Evolutionary conservation across 2,329 filamentous ascomycete species (phyloP).

Genomic region (Rutstroemia sp.): DNA sequence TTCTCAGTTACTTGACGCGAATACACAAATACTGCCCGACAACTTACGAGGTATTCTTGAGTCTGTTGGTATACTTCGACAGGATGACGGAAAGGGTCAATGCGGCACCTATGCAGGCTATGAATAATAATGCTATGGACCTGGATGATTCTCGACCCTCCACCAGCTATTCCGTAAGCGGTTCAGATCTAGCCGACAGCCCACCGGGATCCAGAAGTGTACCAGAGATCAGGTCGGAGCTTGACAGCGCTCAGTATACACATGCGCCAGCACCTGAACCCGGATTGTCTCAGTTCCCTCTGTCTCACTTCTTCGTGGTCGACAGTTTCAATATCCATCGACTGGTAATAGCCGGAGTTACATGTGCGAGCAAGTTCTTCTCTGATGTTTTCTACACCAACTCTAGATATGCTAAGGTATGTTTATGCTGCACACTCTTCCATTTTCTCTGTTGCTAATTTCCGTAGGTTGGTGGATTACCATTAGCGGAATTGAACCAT

Average conservation of each 20-base stretch:
- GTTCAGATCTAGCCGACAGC: slow-evolving; percentile 27
- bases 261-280: slow-evolving; percentile 21
- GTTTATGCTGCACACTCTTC: background rate
- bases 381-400: slow-evolving; percentile 99
- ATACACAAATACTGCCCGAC: slow-evolving; percentile 99
- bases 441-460: background rate
- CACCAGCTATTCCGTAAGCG: slow-evolving; percentile 24
- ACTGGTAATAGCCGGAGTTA: slow-evolving; percentile 92
- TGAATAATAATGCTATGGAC: slow-evolving; percentile 34
- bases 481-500: slow-evolving; percentile 87
- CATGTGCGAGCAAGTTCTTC: slow-evolving; percentile 98
- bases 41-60: slow-evolving; percentile 96
- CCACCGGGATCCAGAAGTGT: slow-evolving; percentile 22
- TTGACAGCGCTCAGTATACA: slow-evolving; percentile 24
- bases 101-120: slow-evolving; percentile 63
- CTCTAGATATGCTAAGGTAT: slow-evolving; percentile 96
- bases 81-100: slow-evolving; percentile 98
- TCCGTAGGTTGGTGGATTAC: slow-evolving; percentile 80
- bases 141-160: slow-evolving; percentile 23
- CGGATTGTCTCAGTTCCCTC: slow-evolving; percentile 22
- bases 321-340: slow-evolving; percentile 99
- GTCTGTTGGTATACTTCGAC: slow-evolving; percentile 93
- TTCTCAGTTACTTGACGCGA: slow-evolving; percentile 86
- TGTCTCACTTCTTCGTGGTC: slow-evolving; percentile 79
- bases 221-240: slow-evolving; percentile 21